Conservation (phyloP, 2,329 filamentous ascomycete genomes). For the Aspergillus piperis region DNA sequence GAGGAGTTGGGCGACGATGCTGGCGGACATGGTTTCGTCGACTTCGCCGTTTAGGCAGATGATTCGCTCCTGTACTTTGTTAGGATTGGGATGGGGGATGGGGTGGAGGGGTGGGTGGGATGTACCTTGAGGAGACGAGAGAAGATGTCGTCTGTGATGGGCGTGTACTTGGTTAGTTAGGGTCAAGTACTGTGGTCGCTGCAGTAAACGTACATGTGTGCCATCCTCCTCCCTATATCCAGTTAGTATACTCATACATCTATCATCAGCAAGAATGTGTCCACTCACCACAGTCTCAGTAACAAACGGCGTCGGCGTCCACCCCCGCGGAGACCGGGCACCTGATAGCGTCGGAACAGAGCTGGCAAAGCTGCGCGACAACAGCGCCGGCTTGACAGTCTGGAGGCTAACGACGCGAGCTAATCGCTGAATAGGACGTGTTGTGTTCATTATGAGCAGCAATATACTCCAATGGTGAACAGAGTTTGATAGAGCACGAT, state of each 20-base stretch:
- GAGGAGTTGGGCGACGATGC: conserved; percentile 90
- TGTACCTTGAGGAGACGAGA: conserved; percentile 73
- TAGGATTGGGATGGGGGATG: conserved; percentile 48
- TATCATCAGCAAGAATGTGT: no score
- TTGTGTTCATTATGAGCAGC: conserved; percentile 26
- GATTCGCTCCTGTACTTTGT: conserved; percentile 73
- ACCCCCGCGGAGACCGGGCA: conserved; percentile 40
- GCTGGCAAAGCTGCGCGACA: conserved; percentile 34
- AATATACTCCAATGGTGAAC: neutral
- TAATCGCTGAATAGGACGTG: conserved; percentile 26
- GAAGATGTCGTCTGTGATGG: conserved; percentile 71
- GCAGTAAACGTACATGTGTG: conserved; percentile 66
- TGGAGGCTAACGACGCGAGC: conserved; percentile 20
- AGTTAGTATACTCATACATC: no score
- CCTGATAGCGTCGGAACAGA: conserved; percentile 27
- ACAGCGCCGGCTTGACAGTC: conserved; percentile 11
- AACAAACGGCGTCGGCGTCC: conserved; percentile 57
- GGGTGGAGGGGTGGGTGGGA: no score
- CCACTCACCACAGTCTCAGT: conserved; percentile 57
- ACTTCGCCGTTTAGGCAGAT: conserved; percentile 90
- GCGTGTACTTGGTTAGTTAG: conserved; percentile 14
- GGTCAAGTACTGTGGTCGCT: conserved; percentile 2
- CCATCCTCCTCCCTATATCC: conserved; percentile 68
- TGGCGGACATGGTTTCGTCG: conserved; percentile 86
- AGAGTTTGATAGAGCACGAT: neutral